Evolutionary conservation across 768 basidiomycete species (phyloP), one percentile per base, ranked within the genome.

Genomic region (Hericium alpestre): DNA sequence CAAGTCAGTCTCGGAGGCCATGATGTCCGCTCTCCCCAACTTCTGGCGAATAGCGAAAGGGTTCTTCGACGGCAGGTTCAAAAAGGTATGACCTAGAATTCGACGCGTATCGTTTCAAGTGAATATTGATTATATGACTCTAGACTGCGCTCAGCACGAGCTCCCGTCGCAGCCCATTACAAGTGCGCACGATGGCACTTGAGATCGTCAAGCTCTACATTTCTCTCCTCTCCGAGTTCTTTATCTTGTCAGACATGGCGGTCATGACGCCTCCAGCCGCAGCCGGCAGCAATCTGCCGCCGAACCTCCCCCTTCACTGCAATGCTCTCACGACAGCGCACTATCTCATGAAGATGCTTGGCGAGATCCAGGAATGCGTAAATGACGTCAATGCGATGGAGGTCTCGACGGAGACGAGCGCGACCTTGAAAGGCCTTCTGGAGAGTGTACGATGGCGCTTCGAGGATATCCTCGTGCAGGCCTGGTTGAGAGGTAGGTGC

Each of bases 21-120:
- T 97, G 69, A 69, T 93, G 12, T 75, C 84, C n/a, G 80, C 87
- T 1, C 78, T 99, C 22, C 93, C 95, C 13, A 90, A 81, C 64
- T 97, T 97, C 72, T 95, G 93, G 92, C 87, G 84, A 66, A 89
- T 99, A 51, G 86, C 90, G 2, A 90, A 82, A 69, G 83, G 81
- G 22, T 95, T 93, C 66, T 83, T 94, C 73, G 93, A 96, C 46
- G 95, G 96, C 4, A 93, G 90, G 69, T 93, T 89, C 68, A 87
- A 84, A 69, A 92, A 86, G 79, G 93, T 93, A 55, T 56, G 15
- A 11, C 47, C 22, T 41, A 22, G 40, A 52, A 51, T 56, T 52
- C 25, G 46, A 51, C 54, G n/a, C 22, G 40, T 38, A 23, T 32
- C 32, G 8, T 20, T 55, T 2, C 1, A 38, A 41, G 50, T 37